Conservation (phyloP, 108 stramenopile genomes). For the Cyclotella cryptica region DNA sequence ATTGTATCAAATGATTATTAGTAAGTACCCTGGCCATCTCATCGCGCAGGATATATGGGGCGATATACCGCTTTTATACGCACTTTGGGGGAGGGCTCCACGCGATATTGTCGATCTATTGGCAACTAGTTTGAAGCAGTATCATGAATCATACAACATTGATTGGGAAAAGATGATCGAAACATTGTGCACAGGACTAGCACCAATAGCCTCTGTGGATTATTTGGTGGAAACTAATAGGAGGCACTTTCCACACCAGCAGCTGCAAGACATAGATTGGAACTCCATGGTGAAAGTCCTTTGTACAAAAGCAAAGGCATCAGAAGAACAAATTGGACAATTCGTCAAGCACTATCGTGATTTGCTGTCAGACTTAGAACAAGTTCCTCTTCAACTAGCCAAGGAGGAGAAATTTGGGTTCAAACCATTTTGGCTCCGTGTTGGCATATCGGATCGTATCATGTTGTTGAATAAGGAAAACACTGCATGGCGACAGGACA, state of each 20-base stretch:
- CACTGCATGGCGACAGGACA: conserved; percentile 13
- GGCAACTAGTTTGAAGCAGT: conserved; percentile 3
- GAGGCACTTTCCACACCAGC: conserved; percentile 10
- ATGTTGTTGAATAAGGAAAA: conserved; percentile 13
- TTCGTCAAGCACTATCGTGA: conserved; percentile 4
- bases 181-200: conserved; percentile 12
- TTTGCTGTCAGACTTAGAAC: conserved; percentile 5
- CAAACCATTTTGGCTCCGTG: conserved; percentile 23
- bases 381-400: conserved; percentile 4
- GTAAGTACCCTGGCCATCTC: conserved; percentile 10
- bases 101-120: conserved; percentile 5
- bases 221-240: conserved; percentile 7
- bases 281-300: conserved; percentile 13
- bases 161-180: conserved; percentile 21
- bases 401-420: conserved; percentile 22
- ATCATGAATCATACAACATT: neutral
- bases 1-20: conserved; percentile 25
- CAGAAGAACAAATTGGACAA: conserved; percentile 16
- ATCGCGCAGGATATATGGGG: conserved; percentile 25
- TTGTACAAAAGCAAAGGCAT: conserved; percentile 19
- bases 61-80: conserved; percentile 31
- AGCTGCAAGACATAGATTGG: conserved; percentile 10
- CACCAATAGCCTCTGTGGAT: conserved; percentile 17
- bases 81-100: conserved; percentile 29
- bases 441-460: conserved; percentile 21